Evolutionary conservation across 805 yeast genomes (phyloP).

Genomic region (Isabelozyma heimii): DNA sequence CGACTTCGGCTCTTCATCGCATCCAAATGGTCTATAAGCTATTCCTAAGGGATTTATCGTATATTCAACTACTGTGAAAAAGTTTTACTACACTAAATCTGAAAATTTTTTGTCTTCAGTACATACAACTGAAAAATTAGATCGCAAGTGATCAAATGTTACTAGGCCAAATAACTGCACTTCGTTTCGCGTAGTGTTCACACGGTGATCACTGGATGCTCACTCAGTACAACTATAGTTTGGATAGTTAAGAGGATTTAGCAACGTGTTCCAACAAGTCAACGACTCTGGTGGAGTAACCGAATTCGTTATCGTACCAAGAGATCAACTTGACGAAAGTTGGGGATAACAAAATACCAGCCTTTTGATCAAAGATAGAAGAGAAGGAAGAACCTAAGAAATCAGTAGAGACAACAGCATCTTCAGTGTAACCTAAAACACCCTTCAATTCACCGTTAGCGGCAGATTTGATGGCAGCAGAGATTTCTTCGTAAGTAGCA

Average conservation of each 20-base stretch:
- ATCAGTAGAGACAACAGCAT: slow-evolving; percentile 88
- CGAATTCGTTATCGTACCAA: slow-evolving; percentile 96
- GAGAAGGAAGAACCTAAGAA: slow-evolving; percentile 83
- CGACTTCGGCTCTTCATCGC: no score
- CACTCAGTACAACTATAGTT: background rate
- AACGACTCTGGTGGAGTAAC: slow-evolving; percentile 95
- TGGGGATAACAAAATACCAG: slow-evolving; percentile 85
- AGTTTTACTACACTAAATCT: no score
- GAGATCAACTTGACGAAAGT: slow-evolving; percentile 87
- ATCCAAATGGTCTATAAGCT: no score
- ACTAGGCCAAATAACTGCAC: no score
- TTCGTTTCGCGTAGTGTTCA: no score
- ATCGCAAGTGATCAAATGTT: no score
- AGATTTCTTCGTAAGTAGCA: slow-evolving; percentile 81
- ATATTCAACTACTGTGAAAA: no score
- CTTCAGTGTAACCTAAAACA: slow-evolving; percentile 86
- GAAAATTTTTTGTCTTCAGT: no score
- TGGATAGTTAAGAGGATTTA: slow-evolving; percentile 24
- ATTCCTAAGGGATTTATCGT: no score
- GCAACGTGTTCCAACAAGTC: slow-evolving; percentile 85
- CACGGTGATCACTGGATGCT: no score
- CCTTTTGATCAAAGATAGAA: slow-evolving; percentile 86
- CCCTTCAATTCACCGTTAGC: slow-evolving; percentile 79
- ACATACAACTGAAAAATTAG: no score
- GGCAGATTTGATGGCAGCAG: slow-evolving; percentile 70